Evolutionary conservation across 2,329 filamentous ascomycete species (phyloP).

Genomic region (Colletotrichum sp.): DNA sequence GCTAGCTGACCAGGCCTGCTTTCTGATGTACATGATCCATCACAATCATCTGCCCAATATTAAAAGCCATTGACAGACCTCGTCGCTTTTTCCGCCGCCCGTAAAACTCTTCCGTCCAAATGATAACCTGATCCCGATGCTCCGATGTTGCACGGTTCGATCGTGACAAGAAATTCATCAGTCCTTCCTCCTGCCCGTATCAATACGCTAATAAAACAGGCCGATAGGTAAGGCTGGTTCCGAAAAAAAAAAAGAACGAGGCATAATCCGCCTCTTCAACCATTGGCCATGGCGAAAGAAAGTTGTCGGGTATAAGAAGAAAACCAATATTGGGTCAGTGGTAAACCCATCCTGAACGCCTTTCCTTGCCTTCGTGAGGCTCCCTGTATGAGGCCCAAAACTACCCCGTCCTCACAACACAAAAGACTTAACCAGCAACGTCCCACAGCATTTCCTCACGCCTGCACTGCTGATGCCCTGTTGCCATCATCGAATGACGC

Average conservation of each 20-base stretch:
- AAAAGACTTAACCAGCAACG: conserved; percentile 20
- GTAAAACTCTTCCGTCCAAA: not conserved
- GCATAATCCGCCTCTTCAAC: not conserved
- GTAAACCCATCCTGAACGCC: conserved; percentile 17
- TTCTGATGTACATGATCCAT: conserved; percentile 18
- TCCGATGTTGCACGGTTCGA: not conserved
- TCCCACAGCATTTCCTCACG: conserved; percentile 6
- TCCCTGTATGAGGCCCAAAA: not conserved
- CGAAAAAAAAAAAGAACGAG: not conserved
- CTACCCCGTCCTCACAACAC: not conserved
- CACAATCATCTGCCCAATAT: conserved; percentile 14
- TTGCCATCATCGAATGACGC: conserved; percentile 28
- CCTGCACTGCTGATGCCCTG: conserved; percentile 27
- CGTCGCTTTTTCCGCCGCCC: conserved; percentile 2
- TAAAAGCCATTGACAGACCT: conserved; percentile 8
- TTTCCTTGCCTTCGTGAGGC: not conserved
- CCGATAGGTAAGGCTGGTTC: not conserved
- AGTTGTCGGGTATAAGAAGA: conserved; percentile 40
- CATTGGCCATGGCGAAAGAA: conserved; percentile 32
- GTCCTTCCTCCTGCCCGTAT: not conserved
- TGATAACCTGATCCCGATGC: not conserved
- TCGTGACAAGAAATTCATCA: not conserved
- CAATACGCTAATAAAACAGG: conserved; percentile 20
- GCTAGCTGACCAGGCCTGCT: conserved; percentile 20
- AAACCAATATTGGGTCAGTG: conserved; percentile 7